Conservation (phyloP, 257 asterid genomes). For the Nicotiana obtusifolia region DNA sequence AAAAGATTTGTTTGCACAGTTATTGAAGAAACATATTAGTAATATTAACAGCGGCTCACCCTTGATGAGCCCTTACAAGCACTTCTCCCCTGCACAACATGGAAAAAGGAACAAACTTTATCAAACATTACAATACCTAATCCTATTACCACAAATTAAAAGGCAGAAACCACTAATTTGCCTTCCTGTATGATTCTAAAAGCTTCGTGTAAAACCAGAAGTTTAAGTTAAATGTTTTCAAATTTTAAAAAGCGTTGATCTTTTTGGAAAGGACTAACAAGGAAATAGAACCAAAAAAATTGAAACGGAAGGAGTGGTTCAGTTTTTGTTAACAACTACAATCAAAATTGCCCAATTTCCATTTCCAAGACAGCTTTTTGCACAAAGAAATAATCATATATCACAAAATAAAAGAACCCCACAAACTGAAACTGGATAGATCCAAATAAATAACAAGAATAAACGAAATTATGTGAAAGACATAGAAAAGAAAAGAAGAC, state of each 20-base stretch:
- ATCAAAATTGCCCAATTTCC: neutral
- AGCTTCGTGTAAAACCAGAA: neutral
- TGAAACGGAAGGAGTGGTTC: neutral
- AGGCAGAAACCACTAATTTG: neutral
- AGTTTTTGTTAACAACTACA: neutral
- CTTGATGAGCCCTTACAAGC: conserved; percentile 34
- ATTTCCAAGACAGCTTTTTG: neutral
- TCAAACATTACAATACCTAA: neutral
- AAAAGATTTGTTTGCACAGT: neutral
- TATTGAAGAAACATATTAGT: neutral
- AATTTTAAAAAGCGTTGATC: too few relatives aligned
- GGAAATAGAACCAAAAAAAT: too few relatives aligned
- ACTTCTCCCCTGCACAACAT: conserved; percentile 43
- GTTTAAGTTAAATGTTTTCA: too few relatives aligned
- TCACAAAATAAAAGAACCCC: neutral
- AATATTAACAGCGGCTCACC: conserved; percentile 28
- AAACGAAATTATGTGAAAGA: neutral
- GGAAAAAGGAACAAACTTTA: neutral
- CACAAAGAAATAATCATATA: neutral
- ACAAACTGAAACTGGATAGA: neutral
- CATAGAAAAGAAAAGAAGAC: conserved; percentile 12
- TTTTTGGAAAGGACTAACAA: too few relatives aligned
- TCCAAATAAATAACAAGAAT: neutral
- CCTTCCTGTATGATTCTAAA: neutral
- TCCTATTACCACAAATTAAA: neutral